Evolutionary conservation across 305 asterid genomes (phyloP), one percentile per base, ranked within the genome.

Genomic region (Rubia occidens): DNA sequence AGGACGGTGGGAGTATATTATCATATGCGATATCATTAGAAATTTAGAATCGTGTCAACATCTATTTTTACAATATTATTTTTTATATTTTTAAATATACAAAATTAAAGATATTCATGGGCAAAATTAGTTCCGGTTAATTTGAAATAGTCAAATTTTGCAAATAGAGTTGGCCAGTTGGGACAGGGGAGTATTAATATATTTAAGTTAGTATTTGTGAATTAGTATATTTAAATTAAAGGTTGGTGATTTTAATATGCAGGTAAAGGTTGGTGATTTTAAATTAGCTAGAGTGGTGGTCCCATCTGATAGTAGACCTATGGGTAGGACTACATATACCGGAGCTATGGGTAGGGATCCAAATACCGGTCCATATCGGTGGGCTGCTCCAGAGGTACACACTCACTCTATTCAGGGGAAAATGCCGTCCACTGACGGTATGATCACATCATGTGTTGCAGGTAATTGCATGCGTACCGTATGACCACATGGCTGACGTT

Each of bases 351-450:
- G 83, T 15, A 83, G 26, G 26, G 26, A 24, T 24, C 26, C 85
- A 59, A 83, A 82, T 69, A 78, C 85, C 3, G 85, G 83, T 62
- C 76, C 85, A 60, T 82, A 82, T 64, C 66, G 85, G 63, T 82
- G 85, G 85, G 78, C 78, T 83, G 83, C 85, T 66, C 85, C 83
- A 42, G 85, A 82, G 85, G 85, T 82, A 72, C 56, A 72, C 60
- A 13, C 35, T 68, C 4, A 51, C 65, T 4, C 62, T 20, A 58
- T 45, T 61, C 39, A 53, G 8, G 26, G 0, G 1, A 24, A 24
- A 24, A 24, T 1, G 1, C 0, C 0, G 0, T 24, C 0, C 0
- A 1, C 1, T 0, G 26, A 24, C 1, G 1, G 1, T 0, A 24
- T 24, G 26, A 24, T 67, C 17, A 3, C 17, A 11, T 69, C 14